Evolutionary conservation across 1,139 yeast genomes (phyloP), one percentile per base, ranked within the genome.

Genomic region (Saccharomyces hybrid): DNA sequence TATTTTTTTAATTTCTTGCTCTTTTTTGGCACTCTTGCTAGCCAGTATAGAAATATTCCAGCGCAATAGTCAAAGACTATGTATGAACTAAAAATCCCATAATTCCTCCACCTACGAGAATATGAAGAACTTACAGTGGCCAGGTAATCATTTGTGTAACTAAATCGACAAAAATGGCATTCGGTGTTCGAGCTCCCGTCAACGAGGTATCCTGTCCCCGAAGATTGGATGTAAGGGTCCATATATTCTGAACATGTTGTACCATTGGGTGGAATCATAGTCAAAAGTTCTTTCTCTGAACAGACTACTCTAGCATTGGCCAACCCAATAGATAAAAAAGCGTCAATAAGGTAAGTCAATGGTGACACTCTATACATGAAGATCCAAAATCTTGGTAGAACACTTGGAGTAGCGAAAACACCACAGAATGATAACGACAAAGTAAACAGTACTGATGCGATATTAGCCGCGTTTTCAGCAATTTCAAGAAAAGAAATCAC

Each of bases 361-460:
- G 89, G 89, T 54, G 82, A 81, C 46, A 73, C 75, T 66, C 88
- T 75, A 74, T 84, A 70, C 77, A 75, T 75, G 78, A 80, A 75
- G 64, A 78, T 58, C 88, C 86, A 76, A 73, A 79, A 74, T 61
- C 82, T 71, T 74, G 82, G 61, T 71, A 85, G 70, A n/a, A 72
- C 73, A 12, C 72, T 67, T 28, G 83, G 80, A 32, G 83, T 76
- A 11, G 81, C 86, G 68, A 87, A 72, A 46, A 85, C 93, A 78
- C 95, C 95, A 72, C 90, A 83, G 80, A 87, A 86, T 56, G 80
- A 78, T 70, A 86, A 74, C 58, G 83, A 77, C 76, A 85, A 70
- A 19, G 88, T 79, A 71, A 84, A 85, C 63, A 84, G 67, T 69
- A 85, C 67, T 29, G 80, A 75, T 3, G 84, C 80, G 56, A 83